These are phyloP conservation scores for Gossypium longicalyx DNA, from an alignment of 345 rosid genomes.

Conservation along the genomic window DNA sequence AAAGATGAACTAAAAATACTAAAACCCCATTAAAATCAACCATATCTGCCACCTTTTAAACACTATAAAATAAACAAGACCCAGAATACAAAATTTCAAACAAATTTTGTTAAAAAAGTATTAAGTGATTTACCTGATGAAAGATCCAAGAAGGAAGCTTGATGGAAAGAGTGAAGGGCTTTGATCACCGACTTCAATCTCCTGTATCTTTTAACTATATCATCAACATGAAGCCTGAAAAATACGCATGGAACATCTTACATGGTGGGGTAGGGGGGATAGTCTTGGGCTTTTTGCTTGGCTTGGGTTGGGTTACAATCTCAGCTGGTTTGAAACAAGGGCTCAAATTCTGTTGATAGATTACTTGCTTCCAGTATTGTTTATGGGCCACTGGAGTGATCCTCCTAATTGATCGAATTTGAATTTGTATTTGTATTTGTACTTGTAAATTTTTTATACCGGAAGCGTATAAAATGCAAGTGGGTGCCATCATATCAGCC, in stretches of 20 bases:
- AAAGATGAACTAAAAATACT: not conserved
- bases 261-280: not conserved
- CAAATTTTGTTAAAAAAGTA: not conserved
- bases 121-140: not conserved
- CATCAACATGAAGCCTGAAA: not conserved
- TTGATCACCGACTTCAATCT: not conserved
- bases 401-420: no score
- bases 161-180: not conserved
- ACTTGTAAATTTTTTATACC: no score
- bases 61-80: not conserved
- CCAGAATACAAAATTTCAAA: not conserved
- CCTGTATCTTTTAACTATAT: not conserved
- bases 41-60: not conserved
- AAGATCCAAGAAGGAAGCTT: not conserved
- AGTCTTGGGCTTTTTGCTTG: not conserved
- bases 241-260: constrained; percentile 4
- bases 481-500: not conserved
- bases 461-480: no score
- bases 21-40: not conserved
- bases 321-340: not conserved
- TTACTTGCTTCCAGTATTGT: not conserved
- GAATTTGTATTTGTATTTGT: no score
- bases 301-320: not conserved
- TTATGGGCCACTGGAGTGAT: no score
- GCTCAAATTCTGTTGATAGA: not conserved